Conservation (phyloP, 2,329 filamentous ascomycete species). For the Aspergillus sergii region DNA sequence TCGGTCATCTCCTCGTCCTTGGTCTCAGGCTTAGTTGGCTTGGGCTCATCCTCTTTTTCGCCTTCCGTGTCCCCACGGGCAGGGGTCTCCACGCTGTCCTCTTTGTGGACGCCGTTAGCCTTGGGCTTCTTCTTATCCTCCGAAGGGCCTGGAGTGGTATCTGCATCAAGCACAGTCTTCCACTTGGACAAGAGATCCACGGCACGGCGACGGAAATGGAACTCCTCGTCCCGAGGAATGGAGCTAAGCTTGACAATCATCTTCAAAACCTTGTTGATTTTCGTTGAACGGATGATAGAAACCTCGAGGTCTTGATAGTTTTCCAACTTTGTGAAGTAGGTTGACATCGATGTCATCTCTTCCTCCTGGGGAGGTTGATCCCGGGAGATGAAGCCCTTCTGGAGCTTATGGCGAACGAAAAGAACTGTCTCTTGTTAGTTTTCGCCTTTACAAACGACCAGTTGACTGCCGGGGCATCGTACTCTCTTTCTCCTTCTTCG, state of each 20-base stretch:
- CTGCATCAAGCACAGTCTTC: slow-evolving; percentile 76
- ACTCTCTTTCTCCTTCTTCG: slow-evolving; percentile 62
- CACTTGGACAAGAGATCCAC: slow-evolving; percentile 80
- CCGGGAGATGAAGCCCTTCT: slow-evolving; percentile 86
- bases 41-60: slow-evolving; percentile 38
- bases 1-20: slow-evolving; percentile 41
- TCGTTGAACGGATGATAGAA: slow-evolving; percentile 84
- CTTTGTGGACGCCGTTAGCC: slow-evolving; percentile 46
- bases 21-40: slow-evolving; percentile 37
- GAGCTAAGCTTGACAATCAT: slow-evolving; percentile 83
- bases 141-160: slow-evolving; percentile 48
- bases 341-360: slow-evolving; percentile 51
- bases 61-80: slow-evolving; percentile 34
- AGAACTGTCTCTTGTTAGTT: slow-evolving; percentile 60
- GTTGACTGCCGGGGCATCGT: slow-evolving; percentile 21
- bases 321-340: slow-evolving; percentile 71
- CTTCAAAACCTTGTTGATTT: slow-evolving; percentile 98
- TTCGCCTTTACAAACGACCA: not conserved
- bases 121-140: slow-evolving; percentile 45
- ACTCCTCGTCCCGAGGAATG: slow-evolving; percentile 88
- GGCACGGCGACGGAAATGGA: slow-evolving; percentile 83
- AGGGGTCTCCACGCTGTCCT: slow-evolving; percentile 36
- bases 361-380: slow-evolving; percentile 85
- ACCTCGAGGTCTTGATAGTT: slow-evolving; percentile 79
- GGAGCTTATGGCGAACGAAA: slow-evolving; percentile 90